Evolutionary conservation across 306 rosid genomes (phyloP).

Genomic region (Vicia sativa): DNA sequence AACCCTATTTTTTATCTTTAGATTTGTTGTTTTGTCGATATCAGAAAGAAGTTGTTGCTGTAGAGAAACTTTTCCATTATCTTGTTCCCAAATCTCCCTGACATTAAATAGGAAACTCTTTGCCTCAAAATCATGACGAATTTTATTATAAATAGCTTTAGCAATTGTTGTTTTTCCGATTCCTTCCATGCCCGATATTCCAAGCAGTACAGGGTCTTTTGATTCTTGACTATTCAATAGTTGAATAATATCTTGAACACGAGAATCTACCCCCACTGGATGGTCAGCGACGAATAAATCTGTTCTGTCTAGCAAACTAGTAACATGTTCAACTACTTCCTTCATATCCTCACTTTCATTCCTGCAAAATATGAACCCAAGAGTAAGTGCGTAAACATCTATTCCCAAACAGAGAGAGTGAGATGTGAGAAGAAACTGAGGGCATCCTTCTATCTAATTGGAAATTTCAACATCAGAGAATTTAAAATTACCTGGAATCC

Average conservation of each 20-base stretch:
- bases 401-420: neutral
- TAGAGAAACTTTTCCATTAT: slow-evolving; percentile 2
- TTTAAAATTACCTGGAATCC: neutral
- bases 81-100: neutral
- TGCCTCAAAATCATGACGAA: neutral
- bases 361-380: slow-evolving; percentile 5
- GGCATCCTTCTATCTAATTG: no score
- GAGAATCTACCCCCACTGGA: slow-evolving; percentile 16
- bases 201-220: neutral
- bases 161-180: neutral
- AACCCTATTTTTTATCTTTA: neutral
- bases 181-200: neutral
- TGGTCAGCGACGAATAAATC: neutral
- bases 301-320: neutral
- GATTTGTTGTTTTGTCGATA: neutral
- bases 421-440: no score
- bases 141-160: neutral
- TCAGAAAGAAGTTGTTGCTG: neutral
- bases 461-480: no score
- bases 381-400: neutral
- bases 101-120: slow-evolving; percentile 8
- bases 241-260: neutral
- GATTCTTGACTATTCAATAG: neutral
- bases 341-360: neutral
- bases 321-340: neutral